Conservation (phyloP, 495 filamentous ascomycete species). For the Aspergillus campestris region DNA sequence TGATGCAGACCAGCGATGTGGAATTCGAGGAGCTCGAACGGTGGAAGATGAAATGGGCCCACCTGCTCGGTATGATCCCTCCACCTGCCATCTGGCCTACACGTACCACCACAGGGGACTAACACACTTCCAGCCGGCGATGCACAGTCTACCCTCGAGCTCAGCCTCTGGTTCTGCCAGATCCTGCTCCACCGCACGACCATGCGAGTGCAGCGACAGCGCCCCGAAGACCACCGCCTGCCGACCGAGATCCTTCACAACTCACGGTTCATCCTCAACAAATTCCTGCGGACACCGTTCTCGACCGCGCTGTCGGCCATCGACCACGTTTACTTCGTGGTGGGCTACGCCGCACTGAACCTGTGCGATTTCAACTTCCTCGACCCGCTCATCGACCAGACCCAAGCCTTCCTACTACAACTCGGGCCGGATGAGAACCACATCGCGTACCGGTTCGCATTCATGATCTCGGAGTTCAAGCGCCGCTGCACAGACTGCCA, state of each 20-base stretch:
- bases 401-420: conserved; percentile 30
- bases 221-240: conserved; percentile 19
- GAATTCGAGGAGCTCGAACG: conserved; percentile 33
- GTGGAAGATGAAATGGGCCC: conserved; percentile 34
- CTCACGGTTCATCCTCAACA: conserved; percentile 28
- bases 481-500: conserved; percentile 8
- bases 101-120: not conserved
- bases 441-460: conserved; percentile 22
- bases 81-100: not conserved
- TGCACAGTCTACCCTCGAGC: conserved; percentile 25
- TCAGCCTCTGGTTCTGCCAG: conserved; percentile 34
- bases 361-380: conserved; percentile 32
- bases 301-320: conserved; percentile 23
- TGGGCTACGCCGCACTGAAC: conserved; percentile 33
- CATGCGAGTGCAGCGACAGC: conserved; percentile 13
- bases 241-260: conserved; percentile 22
- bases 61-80: conserved; percentile 22
- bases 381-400: conserved; percentile 30
- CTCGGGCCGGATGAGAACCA: conserved; percentile 31
- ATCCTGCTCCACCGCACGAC: conserved; percentile 31
- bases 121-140: conserved; percentile 15
- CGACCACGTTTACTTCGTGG: conserved; percentile 32
- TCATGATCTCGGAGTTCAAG: conserved; percentile 11
- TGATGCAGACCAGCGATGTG: conserved; percentile 21
- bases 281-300: conserved; percentile 28